Evolutionary conservation across 345 rosid genomes (phyloP).

Genomic region (Acer yangbiense): DNA sequence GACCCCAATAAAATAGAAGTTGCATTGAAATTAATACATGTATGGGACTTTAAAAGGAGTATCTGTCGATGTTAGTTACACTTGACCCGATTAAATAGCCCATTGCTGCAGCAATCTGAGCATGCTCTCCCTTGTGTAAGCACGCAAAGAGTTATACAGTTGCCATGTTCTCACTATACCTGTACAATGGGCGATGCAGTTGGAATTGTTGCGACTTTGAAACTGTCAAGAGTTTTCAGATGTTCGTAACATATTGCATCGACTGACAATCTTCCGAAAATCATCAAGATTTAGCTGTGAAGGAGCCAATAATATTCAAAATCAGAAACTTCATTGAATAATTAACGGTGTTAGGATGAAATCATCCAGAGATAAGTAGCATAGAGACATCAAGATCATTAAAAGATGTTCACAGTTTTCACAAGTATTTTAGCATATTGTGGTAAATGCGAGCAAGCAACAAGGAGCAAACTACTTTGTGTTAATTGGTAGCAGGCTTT

Average conservation of each 20-base stretch:
- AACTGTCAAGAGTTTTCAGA: conserved; percentile 24
- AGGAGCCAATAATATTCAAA: conserved; percentile 10
- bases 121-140: background rate
- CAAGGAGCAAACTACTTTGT: background rate
- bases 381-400: no score
- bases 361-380: background rate
- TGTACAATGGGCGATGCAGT: background rate
- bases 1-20: background rate
- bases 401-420: background rate
- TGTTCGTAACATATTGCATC: conserved; percentile 61
- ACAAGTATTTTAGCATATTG: background rate
- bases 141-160: background rate
- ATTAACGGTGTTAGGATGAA: background rate
- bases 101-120: background rate
- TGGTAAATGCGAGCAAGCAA: background rate
- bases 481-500: background rate
- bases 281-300: conserved; percentile 75
- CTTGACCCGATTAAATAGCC: background rate
- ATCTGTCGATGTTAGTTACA: background rate
- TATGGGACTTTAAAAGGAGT: background rate
- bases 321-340: background rate
- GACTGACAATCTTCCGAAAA: conserved; percentile 53
- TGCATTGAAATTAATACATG: background rate
- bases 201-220: background rate
- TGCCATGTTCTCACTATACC: background rate